phyloP scores from a whole-genome alignment of 768 basidiomycete genomes.

The Mycena haematopus region DNA sequence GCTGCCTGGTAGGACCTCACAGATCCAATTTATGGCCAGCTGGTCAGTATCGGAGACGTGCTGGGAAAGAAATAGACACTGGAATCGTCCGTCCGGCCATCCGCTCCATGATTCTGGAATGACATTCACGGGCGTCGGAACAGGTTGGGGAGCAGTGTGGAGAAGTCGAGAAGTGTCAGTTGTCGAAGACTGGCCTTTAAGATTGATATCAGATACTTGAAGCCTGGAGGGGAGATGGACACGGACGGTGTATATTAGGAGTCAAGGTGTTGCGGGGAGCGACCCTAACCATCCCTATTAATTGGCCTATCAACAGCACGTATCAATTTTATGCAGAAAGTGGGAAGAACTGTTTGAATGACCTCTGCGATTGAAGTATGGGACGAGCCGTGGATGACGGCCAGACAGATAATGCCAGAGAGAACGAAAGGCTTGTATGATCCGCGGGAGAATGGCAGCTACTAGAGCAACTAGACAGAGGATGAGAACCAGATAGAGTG shows the following conservation, averaged over 20 bases:
- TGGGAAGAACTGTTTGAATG: not conserved
- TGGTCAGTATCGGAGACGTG: not conserved
- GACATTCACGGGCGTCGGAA: not conserved
- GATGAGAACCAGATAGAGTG: not conserved
- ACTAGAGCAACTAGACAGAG: not conserved
- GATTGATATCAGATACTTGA: too few relatives aligned
- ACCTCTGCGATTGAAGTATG: not conserved
- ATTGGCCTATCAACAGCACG: not conserved
- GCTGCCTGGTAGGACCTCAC: not conserved
- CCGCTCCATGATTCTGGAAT: not conserved
- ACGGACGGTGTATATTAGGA: too few relatives aligned
- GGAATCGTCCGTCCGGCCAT: constrained; percentile 5
- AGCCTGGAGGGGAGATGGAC: too few relatives aligned
- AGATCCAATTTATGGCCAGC: constrained; percentile 1
- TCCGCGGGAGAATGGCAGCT: not conserved
- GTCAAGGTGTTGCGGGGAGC: not conserved
- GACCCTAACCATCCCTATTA: not conserved
- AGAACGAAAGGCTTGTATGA: not conserved
- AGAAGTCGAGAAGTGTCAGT: too few relatives aligned
- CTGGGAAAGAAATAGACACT: not conserved
- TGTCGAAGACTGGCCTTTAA: too few relatives aligned
- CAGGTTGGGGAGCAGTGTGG: too few relatives aligned
- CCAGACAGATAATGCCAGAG: not conserved
- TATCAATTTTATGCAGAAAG: not conserved
- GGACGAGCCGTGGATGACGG: not conserved